Evolutionary conservation across 129 eudicot species (phyloP).

Genomic region (Solidago caesia): DNA sequence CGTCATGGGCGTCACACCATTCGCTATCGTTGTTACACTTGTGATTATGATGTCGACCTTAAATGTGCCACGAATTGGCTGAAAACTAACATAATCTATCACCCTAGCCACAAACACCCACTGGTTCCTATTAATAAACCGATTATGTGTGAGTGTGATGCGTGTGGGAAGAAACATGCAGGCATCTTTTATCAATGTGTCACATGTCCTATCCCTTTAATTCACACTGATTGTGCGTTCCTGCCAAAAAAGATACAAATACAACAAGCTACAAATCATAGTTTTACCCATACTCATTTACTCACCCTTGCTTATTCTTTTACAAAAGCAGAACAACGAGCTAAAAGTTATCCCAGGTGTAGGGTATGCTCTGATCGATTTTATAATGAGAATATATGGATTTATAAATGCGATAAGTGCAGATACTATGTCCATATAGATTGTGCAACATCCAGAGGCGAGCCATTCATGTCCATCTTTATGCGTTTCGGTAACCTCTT

Average conservation of each 20-base stretch:
- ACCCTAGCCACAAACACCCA: not conserved
- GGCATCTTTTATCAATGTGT: not conserved
- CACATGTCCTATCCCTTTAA: not conserved
- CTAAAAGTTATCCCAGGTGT: not conserved
- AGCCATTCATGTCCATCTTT: too few species aligned
- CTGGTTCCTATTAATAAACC: not conserved
- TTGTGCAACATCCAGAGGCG: not conserved
- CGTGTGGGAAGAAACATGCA: not conserved
- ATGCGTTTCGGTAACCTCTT: too few species aligned
- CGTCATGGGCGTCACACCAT: too few species aligned
- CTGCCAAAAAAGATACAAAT: not conserved
- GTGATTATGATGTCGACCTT: not conserved
- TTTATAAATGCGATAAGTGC: not conserved
- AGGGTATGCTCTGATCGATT: not conserved
- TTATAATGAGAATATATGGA: not conserved
- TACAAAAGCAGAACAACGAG: not conserved
- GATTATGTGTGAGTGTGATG: not conserved
- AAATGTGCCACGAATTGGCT: not conserved
- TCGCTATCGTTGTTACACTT: not conserved
- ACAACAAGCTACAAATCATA: conserved; percentile 5
- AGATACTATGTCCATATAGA: not conserved
- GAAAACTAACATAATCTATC: not conserved
- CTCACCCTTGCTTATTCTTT: conserved; percentile 1
- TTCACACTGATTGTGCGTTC: not conserved
- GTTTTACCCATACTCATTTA: not conserved